A percentile compares a stretch with the other conserved stretches of the same genome.
Evolutionary conservation across 805 yeast genomes (phyloP).

Genomic region (Yarrowia deformans): DNA sequence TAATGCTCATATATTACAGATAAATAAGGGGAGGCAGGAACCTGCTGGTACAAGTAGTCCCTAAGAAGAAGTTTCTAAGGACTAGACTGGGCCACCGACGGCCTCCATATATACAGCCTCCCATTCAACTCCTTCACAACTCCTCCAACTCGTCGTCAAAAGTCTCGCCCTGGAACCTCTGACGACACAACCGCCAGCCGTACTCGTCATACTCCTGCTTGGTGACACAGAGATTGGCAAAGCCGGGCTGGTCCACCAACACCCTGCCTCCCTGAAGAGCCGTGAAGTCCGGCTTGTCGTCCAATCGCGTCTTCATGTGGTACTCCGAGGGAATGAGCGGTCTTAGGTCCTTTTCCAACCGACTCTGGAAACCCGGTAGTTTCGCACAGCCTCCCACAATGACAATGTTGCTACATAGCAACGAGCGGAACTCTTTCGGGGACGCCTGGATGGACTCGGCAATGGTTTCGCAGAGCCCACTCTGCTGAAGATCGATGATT

Average conservation of each 20-base stretch:
- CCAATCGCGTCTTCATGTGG: constrained; percentile 47
- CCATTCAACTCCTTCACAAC: neutral
- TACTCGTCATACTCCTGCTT: constrained; percentile 85
- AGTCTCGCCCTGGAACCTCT: constrained; percentile 55
- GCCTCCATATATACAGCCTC: no score
- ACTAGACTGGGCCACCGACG: no score
- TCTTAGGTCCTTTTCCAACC: constrained; percentile 57
- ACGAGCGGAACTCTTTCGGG: constrained; percentile 73
- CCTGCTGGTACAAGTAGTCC: no score
- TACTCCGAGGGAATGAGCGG: constrained; percentile 50
- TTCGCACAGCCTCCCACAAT: constrained; percentile 84
- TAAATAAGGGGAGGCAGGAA: no score
- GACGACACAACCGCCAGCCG: constrained; percentile 68
- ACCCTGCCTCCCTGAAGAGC: constrained; percentile 67
- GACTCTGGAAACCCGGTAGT: constrained; percentile 67
- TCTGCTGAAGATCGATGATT: constrained; percentile 74
- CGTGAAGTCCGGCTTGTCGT: constrained; percentile 54
- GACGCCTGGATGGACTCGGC: constrained; percentile 71
- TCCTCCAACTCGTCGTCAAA: constrained; percentile 8
- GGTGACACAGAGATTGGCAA: constrained; percentile 59
- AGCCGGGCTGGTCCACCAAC: constrained; percentile 52
- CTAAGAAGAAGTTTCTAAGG: no score
- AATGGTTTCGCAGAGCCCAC: constrained; percentile 77
- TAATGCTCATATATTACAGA: no score
- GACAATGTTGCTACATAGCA: constrained; percentile 78